phyloP scores from a whole-genome alignment of 495 filamentous ascomycete genomes.

The Penicillium macrosclerotiorum region DNA sequence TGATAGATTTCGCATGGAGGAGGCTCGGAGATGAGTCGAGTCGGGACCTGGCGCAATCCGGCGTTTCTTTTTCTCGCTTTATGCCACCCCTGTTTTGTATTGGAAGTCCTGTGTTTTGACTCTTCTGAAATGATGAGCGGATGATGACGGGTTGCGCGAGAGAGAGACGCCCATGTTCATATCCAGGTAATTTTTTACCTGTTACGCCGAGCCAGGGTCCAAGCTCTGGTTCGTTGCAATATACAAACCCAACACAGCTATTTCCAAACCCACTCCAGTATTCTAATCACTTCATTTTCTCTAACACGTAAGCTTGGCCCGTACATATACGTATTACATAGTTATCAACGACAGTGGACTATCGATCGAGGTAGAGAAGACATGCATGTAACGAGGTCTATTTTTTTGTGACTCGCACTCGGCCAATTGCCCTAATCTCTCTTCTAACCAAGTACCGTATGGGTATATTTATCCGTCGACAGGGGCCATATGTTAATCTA shows the following conservation, averaged over 20 bases:
- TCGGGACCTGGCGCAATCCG: constrained; percentile 33
- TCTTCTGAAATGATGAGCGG: constrained; percentile 19
- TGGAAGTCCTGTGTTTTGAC: constrained; percentile 20
- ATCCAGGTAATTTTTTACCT: constrained; percentile 9
- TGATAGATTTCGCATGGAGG: constrained; percentile 34
- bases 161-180: constrained; percentile 21
- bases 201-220: not conserved
- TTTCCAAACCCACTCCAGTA: no score
- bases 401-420: not conserved
- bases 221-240: not conserved
- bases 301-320: no score
- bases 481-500: constrained; percentile 14
- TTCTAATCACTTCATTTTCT: no score
- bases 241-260: not conserved
- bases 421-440: not conserved
- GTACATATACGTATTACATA: no score
- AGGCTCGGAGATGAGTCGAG: constrained; percentile 29
- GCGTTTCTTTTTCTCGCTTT: constrained; percentile 24
- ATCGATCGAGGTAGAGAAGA: no score
- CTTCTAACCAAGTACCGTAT: not conserved
- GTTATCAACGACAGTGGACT: no score
- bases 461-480: not conserved
- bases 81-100: constrained; percentile 22
- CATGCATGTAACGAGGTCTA: constrained; percentile 2
- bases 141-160: constrained; percentile 15